Conservation (phyloP, 169 alveolate genomes). For the Neospora caninum region DNA sequence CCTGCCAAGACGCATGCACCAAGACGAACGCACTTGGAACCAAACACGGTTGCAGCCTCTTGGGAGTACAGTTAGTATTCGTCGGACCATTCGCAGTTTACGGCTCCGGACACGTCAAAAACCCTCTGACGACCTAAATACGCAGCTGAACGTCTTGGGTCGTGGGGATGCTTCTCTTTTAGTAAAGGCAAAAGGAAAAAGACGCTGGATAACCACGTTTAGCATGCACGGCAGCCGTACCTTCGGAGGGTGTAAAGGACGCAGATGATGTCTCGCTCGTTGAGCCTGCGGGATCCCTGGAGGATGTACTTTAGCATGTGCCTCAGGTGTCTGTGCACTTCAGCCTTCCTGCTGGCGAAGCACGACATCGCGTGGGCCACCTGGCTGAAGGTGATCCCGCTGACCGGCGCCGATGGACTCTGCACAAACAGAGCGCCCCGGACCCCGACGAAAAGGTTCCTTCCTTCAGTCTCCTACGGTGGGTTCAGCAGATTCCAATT, state of each 20-base stretch:
- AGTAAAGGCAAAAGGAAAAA: no score
- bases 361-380: conserved; percentile 30
- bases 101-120: background rate
- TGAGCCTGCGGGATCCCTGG: background rate
- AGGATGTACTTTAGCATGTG: conserved; percentile 12
- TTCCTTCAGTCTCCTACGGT: no score
- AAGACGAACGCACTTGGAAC: background rate
- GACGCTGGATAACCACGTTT: no score
- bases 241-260: conserved; percentile 39
- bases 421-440: background rate
- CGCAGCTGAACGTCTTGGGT: no score
- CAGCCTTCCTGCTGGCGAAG: conserved; percentile 15
- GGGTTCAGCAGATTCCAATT: no score
- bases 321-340: conserved; percentile 14
- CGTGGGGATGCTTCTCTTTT: no score
- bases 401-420: background rate
- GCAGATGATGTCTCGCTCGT: conserved; percentile 33
- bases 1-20: background rate
- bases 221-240: background rate
- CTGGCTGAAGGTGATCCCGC: conserved; percentile 35
- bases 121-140: no score
- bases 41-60: no score
- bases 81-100: background rate
- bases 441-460: background rate
- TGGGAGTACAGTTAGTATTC: no score